These are phyloP conservation scores for Backusella tarrabulga DNA, from an alignment of 192 early-diverging fungal species.

Conservation along the genomic window DNA sequence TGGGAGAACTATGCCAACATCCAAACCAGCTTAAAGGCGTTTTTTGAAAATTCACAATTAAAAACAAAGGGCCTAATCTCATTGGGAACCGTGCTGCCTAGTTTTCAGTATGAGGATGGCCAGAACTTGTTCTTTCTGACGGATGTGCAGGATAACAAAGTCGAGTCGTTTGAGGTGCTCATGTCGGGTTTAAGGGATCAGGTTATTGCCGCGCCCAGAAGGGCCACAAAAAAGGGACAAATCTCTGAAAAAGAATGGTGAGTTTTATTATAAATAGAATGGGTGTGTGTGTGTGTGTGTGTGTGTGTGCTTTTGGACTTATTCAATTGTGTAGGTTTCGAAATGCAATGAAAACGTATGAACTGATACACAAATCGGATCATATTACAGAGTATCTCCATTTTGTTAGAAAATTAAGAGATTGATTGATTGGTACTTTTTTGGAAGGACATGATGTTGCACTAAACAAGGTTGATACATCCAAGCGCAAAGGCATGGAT, in stretches of 20 bases:
- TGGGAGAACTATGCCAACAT: slow-evolving; percentile 14
- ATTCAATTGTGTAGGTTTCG: slow-evolving; percentile 23
- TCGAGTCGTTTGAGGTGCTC: slow-evolving; percentile 30
- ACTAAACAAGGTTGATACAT: no score
- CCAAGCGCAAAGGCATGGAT: no score
- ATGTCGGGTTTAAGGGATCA: slow-evolving; percentile 32
- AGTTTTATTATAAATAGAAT: neutral
- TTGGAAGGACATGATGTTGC: no score
- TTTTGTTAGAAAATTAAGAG: slow-evolving; percentile 19
- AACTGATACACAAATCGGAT: slow-evolving; percentile 39
- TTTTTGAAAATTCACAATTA: slow-evolving; percentile 32
- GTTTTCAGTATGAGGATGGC: slow-evolving; percentile 1
- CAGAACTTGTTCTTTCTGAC: slow-evolving; percentile 42
- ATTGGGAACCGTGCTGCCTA: slow-evolving; percentile 22
- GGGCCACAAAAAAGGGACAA: slow-evolving; percentile 36
- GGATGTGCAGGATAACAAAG: neutral
- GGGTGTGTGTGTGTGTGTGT: no score
- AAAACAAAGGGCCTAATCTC: slow-evolving; percentile 35
- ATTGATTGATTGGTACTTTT: neutral
- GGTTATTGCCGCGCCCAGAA: slow-evolving; percentile 38
- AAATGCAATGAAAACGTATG: slow-evolving; percentile 38
- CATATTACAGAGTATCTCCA: slow-evolving; percentile 40
- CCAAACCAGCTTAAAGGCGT: slow-evolving; percentile 6
- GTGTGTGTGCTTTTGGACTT: no score
- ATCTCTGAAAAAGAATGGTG: slow-evolving; percentile 48